Percentiles rank a stretch among this genome's conserved stretches.
Conservation (phyloP, 768 basidiomycete genomes). For the Kwoniella europaea region DNA sequence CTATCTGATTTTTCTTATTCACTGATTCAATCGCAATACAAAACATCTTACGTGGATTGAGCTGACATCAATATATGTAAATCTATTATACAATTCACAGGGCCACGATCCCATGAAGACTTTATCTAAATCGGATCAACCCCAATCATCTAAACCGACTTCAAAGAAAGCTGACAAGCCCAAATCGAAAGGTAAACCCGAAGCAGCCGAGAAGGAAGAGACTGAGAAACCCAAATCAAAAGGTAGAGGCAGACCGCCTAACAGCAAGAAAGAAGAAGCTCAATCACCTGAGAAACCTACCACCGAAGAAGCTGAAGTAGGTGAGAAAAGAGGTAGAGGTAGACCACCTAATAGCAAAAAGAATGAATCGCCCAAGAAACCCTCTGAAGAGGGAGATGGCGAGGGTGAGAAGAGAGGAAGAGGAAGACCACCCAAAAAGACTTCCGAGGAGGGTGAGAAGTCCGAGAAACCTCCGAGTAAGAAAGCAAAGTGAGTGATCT, state of each 20-base stretch:
- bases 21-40: neutral
- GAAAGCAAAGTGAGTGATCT: slow-evolving; percentile 49
- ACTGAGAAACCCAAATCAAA: slow-evolving; percentile 30
- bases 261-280: slow-evolving; percentile 7
- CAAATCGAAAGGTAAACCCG: slow-evolving; percentile 18
- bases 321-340: slow-evolving; percentile 16
- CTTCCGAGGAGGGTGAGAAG: slow-evolving; percentile 23
- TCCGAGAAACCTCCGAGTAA: slow-evolving; percentile 45
- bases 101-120: slow-evolving; percentile 56
- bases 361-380: slow-evolving; percentile 16
- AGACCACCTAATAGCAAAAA: slow-evolving; percentile 12
- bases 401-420: slow-evolving; percentile 15
- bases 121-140: slow-evolving; percentile 21
- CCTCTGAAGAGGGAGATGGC: slow-evolving; percentile 15
- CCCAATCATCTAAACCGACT: slow-evolving; percentile 15
- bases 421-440: slow-evolving; percentile 22
- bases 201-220: slow-evolving; percentile 15
- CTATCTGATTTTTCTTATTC: neutral
- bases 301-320: slow-evolving; percentile 10
- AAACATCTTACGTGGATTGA: neutral
- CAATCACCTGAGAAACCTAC: slow-evolving; percentile 1
- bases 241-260: slow-evolving; percentile 12
- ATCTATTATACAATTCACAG: slow-evolving; percentile 15
- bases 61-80: slow-evolving; percentile 1
- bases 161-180: slow-evolving; percentile 30